A percentile compares a stretch with the other conserved stretches of the same genome.
Conservation (phyloP, 2,329 filamentous ascomycete species). For the Ophiostoma perfectum region DNA sequence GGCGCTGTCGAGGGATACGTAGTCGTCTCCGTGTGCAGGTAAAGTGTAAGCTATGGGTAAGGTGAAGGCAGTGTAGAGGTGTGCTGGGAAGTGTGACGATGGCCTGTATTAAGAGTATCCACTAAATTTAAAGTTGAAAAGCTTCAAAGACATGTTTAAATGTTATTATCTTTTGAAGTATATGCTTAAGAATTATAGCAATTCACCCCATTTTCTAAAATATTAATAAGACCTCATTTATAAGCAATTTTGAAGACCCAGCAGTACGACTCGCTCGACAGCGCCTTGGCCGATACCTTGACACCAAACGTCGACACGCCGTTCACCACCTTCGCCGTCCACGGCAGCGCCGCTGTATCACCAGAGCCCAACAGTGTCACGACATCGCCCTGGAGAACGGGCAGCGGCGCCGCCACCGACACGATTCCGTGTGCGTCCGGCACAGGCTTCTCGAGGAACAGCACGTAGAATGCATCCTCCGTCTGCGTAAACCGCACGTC, state of each 20-base stretch:
- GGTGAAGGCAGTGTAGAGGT: too few relatives aligned
- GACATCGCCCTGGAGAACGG: conserved; percentile 39
- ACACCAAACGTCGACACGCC: conserved; percentile 3
- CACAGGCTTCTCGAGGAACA: conserved; percentile 31
- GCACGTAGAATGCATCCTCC: conserved; percentile 43
- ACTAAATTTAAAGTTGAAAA: too few relatives aligned
- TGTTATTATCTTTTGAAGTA: too few relatives aligned
- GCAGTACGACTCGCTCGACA: conserved; percentile 34
- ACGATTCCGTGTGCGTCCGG: conserved; percentile 32
- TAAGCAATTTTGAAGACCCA: conserved; percentile 41
- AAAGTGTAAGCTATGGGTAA: too few relatives aligned
- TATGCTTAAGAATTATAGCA: too few relatives aligned
- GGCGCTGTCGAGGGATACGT: too few relatives aligned
- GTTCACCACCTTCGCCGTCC: conserved; percentile 11
- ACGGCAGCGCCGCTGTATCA: conserved; percentile 30
- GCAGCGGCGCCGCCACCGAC: conserved; percentile 34
- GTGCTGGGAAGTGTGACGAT: too few relatives aligned
- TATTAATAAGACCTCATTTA: background rate
- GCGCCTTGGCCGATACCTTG: conserved; percentile 31
- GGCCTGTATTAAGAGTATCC: too few relatives aligned
- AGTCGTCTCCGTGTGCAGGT: too few relatives aligned
- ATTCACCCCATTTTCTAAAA: background rate
- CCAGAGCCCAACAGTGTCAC: conserved; percentile 37
- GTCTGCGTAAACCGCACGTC: conserved; percentile 44
- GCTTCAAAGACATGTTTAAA: too few relatives aligned